Base-by-base conservation (phyloP, 495 filamentous ascomycete species). In the Penicillium cinerascens region DNA sequence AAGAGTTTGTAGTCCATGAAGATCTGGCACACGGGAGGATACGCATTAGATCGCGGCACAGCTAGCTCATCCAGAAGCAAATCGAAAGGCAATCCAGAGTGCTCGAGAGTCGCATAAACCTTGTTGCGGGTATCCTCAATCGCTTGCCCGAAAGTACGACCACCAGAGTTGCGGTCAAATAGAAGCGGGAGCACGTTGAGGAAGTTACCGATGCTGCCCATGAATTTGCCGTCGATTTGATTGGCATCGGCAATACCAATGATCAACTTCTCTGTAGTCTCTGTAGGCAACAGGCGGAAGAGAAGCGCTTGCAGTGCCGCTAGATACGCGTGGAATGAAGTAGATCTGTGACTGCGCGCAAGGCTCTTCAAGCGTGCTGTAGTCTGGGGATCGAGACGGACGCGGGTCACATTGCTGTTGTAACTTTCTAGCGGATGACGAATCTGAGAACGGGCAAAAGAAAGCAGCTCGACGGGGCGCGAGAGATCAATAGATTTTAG, bases 101-200 rank as follows among this genome's bases (percentile, higher is more conserved):
- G 44, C 0, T 9, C 45, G 0, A 74, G 52, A 1, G 64, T 67
- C 0, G 2, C 36, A 23, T 65, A 63, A 3, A 50, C 46, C 18
- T 38, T 64, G 4, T 47, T 47, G 5, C 62, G 54, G 11, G 65
- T 42, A 9, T 58, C 47, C 11, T 44, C 38, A 3, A 66, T 11
- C 2, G 37, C n/a, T 9, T 53, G 47, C 1, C 15, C 40, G 23
- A 67, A 67, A 0, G 23, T 49, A 18, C 59, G 44, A 13, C 25
- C 27, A 4, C 20, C 13, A 6, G 56, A 20, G 9, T n/a, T 42
- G 8, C 52, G 49, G 59, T 37, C 35, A 37, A 13, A 13, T 4
- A 1, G 78, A 0, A 82, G 27, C 0, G 79, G 61, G 0, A 82
- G 58, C 10, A 82, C 49, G 54, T 83, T 82, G 3, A 79, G 42